phyloP scores from a whole-genome alignment of 345 rosid species.

The Salix exigua region DNA sequence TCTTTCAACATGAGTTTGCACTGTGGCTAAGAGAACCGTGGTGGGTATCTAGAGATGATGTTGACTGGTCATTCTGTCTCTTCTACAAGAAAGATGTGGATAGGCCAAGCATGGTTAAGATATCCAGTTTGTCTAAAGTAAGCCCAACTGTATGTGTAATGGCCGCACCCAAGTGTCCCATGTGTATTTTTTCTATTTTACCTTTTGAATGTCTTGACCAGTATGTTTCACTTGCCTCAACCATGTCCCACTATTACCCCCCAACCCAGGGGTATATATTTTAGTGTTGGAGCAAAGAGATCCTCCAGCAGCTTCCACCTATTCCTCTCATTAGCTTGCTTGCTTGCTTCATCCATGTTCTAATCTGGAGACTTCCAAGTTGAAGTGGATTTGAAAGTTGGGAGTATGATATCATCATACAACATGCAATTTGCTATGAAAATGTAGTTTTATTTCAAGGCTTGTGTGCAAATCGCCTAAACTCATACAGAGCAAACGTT shows the following conservation, averaged over 20 bases:
- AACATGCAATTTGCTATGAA: neutral
- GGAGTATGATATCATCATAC: neutral
- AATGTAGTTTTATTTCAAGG: neutral
- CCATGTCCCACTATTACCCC: too few species aligned
- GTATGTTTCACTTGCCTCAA: too few species aligned
- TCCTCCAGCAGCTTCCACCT: too few species aligned
- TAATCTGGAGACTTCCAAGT: too few species aligned
- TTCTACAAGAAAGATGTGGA: too few species aligned
- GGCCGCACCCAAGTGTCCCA: neutral
- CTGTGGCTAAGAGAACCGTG: neutral
- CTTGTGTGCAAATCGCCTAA: neutral
- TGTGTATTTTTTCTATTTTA: too few species aligned
- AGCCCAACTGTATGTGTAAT: neutral
- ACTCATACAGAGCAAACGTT: neutral
- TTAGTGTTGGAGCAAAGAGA: too few species aligned
- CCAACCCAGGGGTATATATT: too few species aligned
- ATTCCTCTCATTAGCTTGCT: neutral
- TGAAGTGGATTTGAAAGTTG: neutral
- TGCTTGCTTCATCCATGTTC: neutral
- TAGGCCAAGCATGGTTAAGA: too few species aligned
- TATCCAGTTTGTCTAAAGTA: neutral
- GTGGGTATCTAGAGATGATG: too few species aligned
- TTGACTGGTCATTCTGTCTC: too few species aligned
- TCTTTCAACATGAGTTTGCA: neutral
- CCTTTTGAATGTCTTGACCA: too few species aligned